Conservation (phyloP, 192 early-diverging fungal species). For the Physocladia obscura region DNA sequence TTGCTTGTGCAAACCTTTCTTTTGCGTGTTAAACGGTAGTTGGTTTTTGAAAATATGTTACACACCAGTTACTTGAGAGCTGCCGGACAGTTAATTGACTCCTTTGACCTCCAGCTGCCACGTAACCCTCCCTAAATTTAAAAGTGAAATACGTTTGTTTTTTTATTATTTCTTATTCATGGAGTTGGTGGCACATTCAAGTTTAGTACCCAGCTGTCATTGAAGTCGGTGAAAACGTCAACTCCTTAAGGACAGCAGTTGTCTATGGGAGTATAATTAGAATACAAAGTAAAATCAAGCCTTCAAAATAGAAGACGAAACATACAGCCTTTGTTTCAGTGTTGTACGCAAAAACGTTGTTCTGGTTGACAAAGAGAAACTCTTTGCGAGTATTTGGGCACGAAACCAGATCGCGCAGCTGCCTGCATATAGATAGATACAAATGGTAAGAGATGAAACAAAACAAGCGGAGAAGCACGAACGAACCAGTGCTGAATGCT, state of each 20-base stretch:
- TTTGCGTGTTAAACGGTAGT: not conserved
- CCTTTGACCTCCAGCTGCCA: constrained; percentile 89
- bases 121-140: constrained; percentile 65
- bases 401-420: constrained; percentile 84
- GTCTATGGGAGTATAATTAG: constrained; percentile 23
- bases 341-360: constrained; percentile 64
- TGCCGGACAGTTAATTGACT: constrained; percentile 78
- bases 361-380: constrained; percentile 78
- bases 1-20: constrained; percentile 44
- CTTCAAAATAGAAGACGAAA: not conserved
- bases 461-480: not conserved
- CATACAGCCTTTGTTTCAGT: constrained; percentile 55
- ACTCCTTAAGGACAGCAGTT: constrained; percentile 66
- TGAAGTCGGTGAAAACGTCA: constrained; percentile 76
- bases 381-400: constrained; percentile 72
- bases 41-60: constrained; percentile 4
- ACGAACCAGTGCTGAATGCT: constrained; percentile 93
- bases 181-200: too few species aligned
- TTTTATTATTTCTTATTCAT: too few species aligned
- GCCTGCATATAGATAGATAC: constrained; percentile 60
- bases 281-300: not conserved
- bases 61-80: constrained; percentile 61
- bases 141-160: not conserved
- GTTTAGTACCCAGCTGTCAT: constrained; percentile 62
- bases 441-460: not conserved